phyloP scores from a whole-genome alignment of 495 filamentous ascomycete species.

The Xylaria cubensis region DNA sequence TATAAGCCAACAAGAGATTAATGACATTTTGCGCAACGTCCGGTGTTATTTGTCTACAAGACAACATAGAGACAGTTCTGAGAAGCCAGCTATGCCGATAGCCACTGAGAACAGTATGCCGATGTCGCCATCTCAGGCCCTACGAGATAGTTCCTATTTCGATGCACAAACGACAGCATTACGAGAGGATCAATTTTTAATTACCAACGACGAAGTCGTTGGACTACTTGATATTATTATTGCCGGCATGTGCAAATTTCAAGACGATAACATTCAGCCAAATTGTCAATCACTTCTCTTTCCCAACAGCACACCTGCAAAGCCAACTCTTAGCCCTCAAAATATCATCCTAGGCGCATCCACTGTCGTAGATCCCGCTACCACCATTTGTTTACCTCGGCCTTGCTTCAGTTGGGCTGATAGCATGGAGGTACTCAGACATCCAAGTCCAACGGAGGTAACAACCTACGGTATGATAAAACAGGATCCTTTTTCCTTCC shows the following conservation, averaged over 20 bases:
- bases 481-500: background rate
- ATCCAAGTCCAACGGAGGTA: constrained; percentile 19
- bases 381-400: constrained; percentile 35
- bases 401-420: constrained; percentile 34
- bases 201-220: constrained; percentile 34
- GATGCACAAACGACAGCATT: background rate
- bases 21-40: constrained; percentile 33
- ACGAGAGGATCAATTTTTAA: constrained; percentile 29
- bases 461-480: constrained; percentile 34
- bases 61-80: constrained; percentile 24
- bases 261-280: constrained; percentile 11
- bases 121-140: background rate
- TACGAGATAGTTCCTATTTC: background rate
- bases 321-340: constrained; percentile 25
- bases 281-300: constrained; percentile 34
- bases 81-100: background rate
- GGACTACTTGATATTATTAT: constrained; percentile 37
- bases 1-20: constrained; percentile 27
- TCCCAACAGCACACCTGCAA: constrained; percentile 27
- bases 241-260: constrained; percentile 27
- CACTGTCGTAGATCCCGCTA: constrained; percentile 36
- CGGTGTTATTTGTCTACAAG: constrained; percentile 33
- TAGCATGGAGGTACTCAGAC: background rate
- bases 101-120: constrained; percentile 16
- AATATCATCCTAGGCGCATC: constrained; percentile 34